phyloP scores from a whole-genome alignment of 2,329 filamentous ascomycete genomes.

The Penicillium sp. region DNA sequence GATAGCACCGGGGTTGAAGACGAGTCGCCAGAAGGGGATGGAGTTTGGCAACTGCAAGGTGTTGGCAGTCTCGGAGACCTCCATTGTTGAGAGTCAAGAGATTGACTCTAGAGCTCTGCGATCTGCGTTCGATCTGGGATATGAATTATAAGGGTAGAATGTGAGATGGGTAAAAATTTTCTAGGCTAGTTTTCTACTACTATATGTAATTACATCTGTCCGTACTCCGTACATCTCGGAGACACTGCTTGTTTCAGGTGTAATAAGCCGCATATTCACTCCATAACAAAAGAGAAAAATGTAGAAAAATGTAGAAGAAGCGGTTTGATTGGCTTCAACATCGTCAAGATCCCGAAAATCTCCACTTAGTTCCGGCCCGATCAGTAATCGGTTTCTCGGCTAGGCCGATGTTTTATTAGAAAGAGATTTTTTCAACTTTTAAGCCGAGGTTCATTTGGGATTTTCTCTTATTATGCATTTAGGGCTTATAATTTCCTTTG shows the following conservation, averaged over 20 bases:
- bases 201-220: not conserved
- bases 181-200: not conserved
- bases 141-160: not conserved
- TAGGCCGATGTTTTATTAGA: not conserved
- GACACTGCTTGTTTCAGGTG: not conserved
- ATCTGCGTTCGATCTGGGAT: not conserved
- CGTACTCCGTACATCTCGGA: not conserved
- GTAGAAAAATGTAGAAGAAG: not conserved
- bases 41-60: slow-evolving; percentile 12
- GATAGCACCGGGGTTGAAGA: slow-evolving; percentile 33
- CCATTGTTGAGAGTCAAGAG: slow-evolving; percentile 1
- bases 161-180: not conserved
- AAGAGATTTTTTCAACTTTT: not conserved
- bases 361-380: slow-evolving; percentile 8
- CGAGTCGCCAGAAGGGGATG: slow-evolving; percentile 36
- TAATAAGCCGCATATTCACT: not conserved
- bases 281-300: not conserved
- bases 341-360: not conserved
- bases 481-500: not conserved
- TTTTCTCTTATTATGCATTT: not conserved
- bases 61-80: slow-evolving; percentile 8
- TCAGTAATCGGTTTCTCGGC: slow-evolving; percentile 6
- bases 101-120: not conserved
- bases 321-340: not conserved
- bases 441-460: not conserved